Base-by-base conservation (phyloP, 148 eudicot genomes). In the Vaccinium corymbosum region DNA sequence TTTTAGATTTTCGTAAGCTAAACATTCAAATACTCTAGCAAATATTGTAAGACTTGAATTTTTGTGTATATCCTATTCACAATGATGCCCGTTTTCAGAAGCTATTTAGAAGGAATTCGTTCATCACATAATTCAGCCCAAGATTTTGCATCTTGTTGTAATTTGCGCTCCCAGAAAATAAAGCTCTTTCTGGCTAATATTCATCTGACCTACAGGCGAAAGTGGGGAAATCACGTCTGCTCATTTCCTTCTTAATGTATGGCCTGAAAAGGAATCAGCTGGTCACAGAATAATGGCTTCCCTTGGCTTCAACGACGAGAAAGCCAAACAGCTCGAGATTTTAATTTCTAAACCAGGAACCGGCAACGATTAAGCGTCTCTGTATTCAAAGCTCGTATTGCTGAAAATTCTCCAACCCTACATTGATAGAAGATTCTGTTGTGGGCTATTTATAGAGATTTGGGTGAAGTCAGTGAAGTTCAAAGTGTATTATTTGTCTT, bases 201-300 rank as follows among this genome's bases (percentile, higher is more conserved):
- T n/a, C 56, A 64, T 84, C 50, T 61, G 78, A 61, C 68, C 84
- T 85, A 79, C 88, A 94, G 98, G 93, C 72, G 88, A 85, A 80
- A 82, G 81, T 77, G 93, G 92, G 79, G 96, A 93, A 86, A 82
- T 93, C 73, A 93, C 93, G 6, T 81, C 95, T 10, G 78, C 79
- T 75, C 92, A 91, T 89, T 82, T 93, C 87, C 92, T 93, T 80
- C 94, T 94, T 81, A 93, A 94, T 84, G 87, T 94, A 79, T 94
- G 96, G 94, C 87, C 88, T 19, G 92, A 92, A 77, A 87, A 86
- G 81, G 94, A 91, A 75, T 88, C 94, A 71, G 89, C 93, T 3
- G 98, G 98, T 77, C 91, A 92, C 87, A 92, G 88, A 83, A 86
- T 94, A 86, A 82, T 93, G 91, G 89, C 90, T 82, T 79, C 94